A percentile compares a stretch with the other conserved stretches of the same genome.
Evolutionary conservation across 169 alveolate species (phyloP).

Genomic region (Eimeria praecox): DNA sequence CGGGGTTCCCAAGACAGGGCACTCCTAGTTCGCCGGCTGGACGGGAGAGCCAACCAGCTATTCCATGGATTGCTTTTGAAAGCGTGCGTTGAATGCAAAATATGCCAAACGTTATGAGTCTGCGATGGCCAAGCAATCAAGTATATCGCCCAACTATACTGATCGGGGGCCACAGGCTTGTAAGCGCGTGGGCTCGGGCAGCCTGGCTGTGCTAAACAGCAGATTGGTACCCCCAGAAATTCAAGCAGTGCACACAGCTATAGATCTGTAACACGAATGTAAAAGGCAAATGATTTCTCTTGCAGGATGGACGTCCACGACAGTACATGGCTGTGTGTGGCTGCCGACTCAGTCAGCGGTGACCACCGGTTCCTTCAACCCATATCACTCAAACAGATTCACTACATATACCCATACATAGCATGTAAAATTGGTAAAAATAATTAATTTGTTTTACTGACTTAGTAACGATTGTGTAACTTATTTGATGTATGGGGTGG

Average conservation of each 20-base stretch:
- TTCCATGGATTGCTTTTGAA: not conserved
- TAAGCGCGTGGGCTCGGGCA: not conserved
- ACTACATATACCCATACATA: not conserved
- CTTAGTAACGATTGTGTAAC: too few species aligned
- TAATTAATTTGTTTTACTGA: too few species aligned
- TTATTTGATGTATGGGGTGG: not conserved
- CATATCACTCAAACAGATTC: not conserved
- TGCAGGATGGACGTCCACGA: not conserved
- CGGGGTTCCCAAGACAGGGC: not conserved
- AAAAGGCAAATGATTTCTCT: not conserved
- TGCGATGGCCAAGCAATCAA: conserved; percentile 45
- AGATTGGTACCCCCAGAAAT: not conserved
- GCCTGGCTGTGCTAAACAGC: not conserved
- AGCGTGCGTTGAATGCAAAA: not conserved
- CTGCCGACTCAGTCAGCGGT: conserved; percentile 7
- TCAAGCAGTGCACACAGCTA: not conserved
- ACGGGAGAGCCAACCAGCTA: not conserved
- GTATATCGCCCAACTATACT: not conserved
- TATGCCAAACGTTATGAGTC: not conserved
- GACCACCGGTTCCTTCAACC: conserved; percentile 35
- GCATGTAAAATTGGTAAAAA: too few species aligned
- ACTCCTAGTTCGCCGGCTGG: not conserved
- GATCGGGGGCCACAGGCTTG: not conserved
- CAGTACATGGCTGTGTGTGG: not conserved
- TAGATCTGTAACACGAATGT: not conserved